Base-by-base conservation (phyloP, 805 yeast species). In the Nakazawaea holstii region DNA sequence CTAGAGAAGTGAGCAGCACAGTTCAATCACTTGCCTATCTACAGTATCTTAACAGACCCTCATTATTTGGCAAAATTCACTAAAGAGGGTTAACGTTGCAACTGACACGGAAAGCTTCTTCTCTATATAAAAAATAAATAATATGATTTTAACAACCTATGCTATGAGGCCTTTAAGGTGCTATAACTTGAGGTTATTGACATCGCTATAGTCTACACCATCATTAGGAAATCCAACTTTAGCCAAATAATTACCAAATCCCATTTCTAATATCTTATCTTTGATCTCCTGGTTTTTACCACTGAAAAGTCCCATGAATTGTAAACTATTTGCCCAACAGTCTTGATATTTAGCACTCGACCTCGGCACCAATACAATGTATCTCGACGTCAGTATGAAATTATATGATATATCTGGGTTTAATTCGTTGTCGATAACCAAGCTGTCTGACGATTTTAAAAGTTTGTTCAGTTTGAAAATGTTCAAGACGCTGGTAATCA, bases 351-450 rank as follows among this genome's bases (percentile, higher is more conserved):
- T 70, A 1, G 84, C 82, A 15, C 61, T 57, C 2, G 83, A 69
- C 57, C 97, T 76, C 15, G 99, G 98, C 13, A 90, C 83, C 20
- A 87, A 62, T 77, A 90, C 76, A 66, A 92, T 77, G 87, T 94
- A 94, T 46, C 79, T 76, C 41, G 80, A 79, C 38, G 95, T 89
- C 75, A 92, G 77, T 37, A 89, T 67, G 32, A 90, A 80, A 60
- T 92, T 94, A 65, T 87, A 92, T 32, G 92, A 84, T 44, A 82
- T 43, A 7, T 39, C 17, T 10, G 46, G 46, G 27, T 47, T 42
- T 20, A 47, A 39, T 28, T 47, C 50, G 7, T 24, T 68, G 39
- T 70, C 68, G 11, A 57, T 54, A n/a, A 53, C 58, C 27, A 66
- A 58, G n/a, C 65, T 56, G 5, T 63, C 70, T 45, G 65, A 57